Evolutionary conservation across 2,329 filamentous ascomycete species (phyloP).

Genomic region (Fusarium sublunatum): DNA sequence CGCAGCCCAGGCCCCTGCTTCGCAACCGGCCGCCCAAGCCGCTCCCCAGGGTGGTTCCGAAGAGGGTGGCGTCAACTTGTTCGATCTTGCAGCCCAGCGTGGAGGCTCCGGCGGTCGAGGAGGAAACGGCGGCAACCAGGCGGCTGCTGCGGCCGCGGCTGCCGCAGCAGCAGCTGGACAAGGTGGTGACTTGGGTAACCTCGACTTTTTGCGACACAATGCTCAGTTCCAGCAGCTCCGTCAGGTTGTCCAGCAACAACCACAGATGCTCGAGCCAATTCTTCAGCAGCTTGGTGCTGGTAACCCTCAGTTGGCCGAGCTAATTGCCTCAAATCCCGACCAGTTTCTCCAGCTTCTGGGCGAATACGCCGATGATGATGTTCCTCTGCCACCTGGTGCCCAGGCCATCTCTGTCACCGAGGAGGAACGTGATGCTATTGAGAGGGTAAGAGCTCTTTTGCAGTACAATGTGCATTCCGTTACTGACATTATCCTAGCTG

Average conservation of each 20-base stretch:
- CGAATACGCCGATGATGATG: conserved; percentile 87
- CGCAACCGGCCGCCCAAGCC: conserved; percentile 53
- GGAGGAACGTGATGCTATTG: conserved; percentile 96
- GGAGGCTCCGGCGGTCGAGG: conserved; percentile 60
- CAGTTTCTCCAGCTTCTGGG: conserved; percentile 91
- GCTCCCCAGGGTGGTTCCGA: conserved; percentile 63
- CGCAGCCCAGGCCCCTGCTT: conserved; percentile 54
- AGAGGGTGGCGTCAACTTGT: conserved; percentile 83
- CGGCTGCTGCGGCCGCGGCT: conserved; percentile 57
- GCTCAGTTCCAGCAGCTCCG: conserved; percentile 98
- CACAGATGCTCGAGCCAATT: conserved; percentile 98
- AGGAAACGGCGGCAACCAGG: conserved; percentile 55
- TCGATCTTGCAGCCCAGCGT: conserved; percentile 89
- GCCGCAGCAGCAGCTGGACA: conserved; percentile 63
- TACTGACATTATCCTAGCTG: conserved; percentile 65
- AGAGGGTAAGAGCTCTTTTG: conserved; percentile 73
- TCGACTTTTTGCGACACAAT: conserved; percentile 95
- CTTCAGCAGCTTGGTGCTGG: conserved; percentile 94
- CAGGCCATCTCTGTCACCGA: conserved; percentile 92
- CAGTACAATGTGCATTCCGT: conserved; percentile 46
- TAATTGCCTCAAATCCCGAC: conserved; percentile 92
- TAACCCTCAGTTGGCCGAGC: conserved; percentile 91
- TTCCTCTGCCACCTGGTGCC: conserved; percentile 84
- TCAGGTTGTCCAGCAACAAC: conserved; percentile 96
- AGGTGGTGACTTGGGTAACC: conserved; percentile 74